Evolutionary conservation across 169 alveolate species (phyloP).

Genomic region (Eimeria falciformis): DNA sequence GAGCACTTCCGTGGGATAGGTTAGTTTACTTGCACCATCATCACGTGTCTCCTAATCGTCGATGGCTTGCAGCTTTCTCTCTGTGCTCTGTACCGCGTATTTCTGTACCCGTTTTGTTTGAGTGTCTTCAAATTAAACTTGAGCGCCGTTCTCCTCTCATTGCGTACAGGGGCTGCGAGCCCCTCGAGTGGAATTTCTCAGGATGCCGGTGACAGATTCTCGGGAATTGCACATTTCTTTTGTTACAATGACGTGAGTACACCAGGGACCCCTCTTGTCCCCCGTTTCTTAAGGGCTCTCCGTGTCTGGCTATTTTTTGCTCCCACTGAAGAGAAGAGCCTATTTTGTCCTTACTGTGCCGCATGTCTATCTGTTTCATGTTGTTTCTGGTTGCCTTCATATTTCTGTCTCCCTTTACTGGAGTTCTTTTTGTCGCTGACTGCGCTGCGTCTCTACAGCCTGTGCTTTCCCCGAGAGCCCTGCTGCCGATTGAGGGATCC

Average conservation of each 20-base stretch:
- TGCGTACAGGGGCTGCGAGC: no score
- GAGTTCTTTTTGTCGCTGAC: not conserved
- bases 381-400: not conserved
- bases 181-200: no score
- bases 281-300: not conserved
- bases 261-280: not conserved
- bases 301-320: not conserved
- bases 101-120: no score
- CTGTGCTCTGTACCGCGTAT: no score
- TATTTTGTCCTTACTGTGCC: not conserved
- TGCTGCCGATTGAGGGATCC: not conserved
- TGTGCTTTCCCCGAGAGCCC: not conserved
- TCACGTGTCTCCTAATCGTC: no score
- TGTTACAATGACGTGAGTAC: slow-evolving; percentile 17
- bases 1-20: slow-evolving; percentile 4
- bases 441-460: not conserved
- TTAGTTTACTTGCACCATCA: not conserved
- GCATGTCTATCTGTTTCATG: not conserved
- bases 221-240: not conserved
- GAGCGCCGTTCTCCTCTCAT: no score
- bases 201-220: not conserved
- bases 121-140: no score
- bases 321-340: not conserved
- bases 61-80: no score
- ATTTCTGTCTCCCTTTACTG: not conserved